These are phyloP conservation scores for Aureoboletus auriporus DNA, from an alignment of 768 basidiomycete species.

Conservation along the genomic window DNA sequence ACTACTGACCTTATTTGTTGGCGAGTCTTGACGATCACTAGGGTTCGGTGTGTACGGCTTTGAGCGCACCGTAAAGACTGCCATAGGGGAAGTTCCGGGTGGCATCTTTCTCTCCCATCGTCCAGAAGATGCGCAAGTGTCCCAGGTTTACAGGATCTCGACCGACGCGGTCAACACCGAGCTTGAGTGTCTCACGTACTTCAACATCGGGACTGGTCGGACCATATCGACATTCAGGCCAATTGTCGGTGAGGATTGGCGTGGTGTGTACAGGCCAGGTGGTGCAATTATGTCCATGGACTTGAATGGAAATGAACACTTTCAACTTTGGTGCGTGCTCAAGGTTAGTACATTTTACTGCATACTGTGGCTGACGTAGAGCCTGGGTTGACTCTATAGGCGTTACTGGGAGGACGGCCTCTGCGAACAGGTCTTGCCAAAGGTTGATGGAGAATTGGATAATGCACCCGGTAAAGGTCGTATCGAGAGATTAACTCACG, in stretches of 20 bases:
- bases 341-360: neutral
- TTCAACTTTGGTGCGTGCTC: constrained; percentile 36
- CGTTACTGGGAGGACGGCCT: constrained; percentile 41
- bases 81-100: constrained; percentile 7
- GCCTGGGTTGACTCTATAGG: constrained; percentile 14
- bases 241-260: constrained; percentile 39
- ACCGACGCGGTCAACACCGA: constrained; percentile 20
- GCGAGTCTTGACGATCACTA: constrained; percentile 1
- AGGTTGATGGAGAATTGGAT: constrained; percentile 35
- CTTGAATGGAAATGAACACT: constrained; percentile 37
- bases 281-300: constrained; percentile 39
- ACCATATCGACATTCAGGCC: constrained; percentile 30
- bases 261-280: constrained; percentile 33
- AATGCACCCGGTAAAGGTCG: constrained; percentile 38
- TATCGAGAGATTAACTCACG: constrained; percentile 40
- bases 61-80: constrained; percentile 17
- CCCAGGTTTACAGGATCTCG: constrained; percentile 34
- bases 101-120: constrained; percentile 36
- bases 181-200: constrained; percentile 37
- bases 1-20: neutral
- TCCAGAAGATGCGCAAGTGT: constrained; percentile 36
- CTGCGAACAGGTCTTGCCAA: constrained; percentile 25
- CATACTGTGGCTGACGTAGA: neutral
- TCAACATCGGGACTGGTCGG: constrained; percentile 37
- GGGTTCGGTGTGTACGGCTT: constrained; percentile 28